These are phyloP conservation scores for Aureoboletus auriporus DNA, from an alignment of 768 basidiomycete species.

Conservation along the genomic window DNA sequence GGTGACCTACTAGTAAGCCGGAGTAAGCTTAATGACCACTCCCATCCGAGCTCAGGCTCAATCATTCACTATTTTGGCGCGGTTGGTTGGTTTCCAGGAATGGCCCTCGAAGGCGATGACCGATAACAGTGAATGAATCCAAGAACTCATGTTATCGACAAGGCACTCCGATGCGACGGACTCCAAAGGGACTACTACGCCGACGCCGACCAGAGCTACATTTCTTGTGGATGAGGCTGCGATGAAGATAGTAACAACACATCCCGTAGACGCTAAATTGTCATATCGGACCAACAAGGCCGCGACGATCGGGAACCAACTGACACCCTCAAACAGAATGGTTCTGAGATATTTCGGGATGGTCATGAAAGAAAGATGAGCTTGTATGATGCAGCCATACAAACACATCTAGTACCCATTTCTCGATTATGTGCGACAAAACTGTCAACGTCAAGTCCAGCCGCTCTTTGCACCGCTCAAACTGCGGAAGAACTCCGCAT, in stretches of 20 bases:
- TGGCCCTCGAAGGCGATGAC: too few relatives aligned
- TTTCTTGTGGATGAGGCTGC: constrained; percentile 2
- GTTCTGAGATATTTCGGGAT: neutral
- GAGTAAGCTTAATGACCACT: too few relatives aligned
- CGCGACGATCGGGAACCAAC: neutral
- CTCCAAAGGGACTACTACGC: constrained; percentile 1
- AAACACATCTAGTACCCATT: too few relatives aligned
- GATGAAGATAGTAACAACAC: neutral
- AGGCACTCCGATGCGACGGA: neutral
- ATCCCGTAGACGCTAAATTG: neutral
- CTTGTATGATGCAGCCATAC: neutral
- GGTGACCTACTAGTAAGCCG: too few relatives aligned
- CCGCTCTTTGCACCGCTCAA: constrained; percentile 42
- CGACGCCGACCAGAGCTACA: constrained; percentile 9
- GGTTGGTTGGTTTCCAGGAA: too few relatives aligned
- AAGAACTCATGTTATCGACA: neutral
- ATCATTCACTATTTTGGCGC: too few relatives aligned
- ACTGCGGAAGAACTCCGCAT: constrained; percentile 88
- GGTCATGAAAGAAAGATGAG: neutral
- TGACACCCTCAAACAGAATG: neutral
- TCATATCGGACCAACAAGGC: neutral
- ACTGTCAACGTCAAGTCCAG: constrained; percentile 12
- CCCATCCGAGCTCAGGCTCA: too few relatives aligned
- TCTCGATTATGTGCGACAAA: too few relatives aligned
- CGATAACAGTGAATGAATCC: too few relatives aligned